These are phyloP conservation scores for Melanopsichium pennsylvanicum DNA, from an alignment of 1,284 basidiomycete genomes.

Conservation along the genomic window DNA sequence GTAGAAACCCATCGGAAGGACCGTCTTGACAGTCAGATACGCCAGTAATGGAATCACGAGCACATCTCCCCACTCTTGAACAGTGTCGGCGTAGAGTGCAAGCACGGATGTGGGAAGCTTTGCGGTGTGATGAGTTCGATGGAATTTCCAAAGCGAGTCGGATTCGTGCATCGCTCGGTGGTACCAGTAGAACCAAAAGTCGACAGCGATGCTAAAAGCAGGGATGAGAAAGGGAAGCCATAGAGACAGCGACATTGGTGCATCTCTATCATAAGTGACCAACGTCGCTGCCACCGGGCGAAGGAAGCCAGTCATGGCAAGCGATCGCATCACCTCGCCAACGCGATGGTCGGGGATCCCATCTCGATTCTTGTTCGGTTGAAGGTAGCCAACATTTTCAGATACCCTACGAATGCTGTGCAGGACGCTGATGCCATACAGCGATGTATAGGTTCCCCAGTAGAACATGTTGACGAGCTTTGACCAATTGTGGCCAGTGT, in stretches of 20 bases:
- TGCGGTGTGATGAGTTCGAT: slow-evolving; percentile 48
- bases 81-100: slow-evolving; percentile 50
- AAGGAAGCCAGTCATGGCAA: slow-evolving; percentile 39
- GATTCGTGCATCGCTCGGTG: slow-evolving; percentile 59
- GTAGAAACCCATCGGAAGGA: slow-evolving; percentile 28
- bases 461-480: slow-evolving; percentile 34
- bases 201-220: slow-evolving; percentile 39
- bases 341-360: slow-evolving; percentile 42
- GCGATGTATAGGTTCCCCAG: slow-evolving; percentile 25
- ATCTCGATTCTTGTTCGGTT: slow-evolving; percentile 45
- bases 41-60: slow-evolving; percentile 44
- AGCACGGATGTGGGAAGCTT: slow-evolving; percentile 57
- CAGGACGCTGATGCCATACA: slow-evolving; percentile 40
- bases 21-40: slow-evolving; percentile 24
- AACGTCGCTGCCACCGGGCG: slow-evolving; percentile 43
- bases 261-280: slow-evolving; percentile 46
- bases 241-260: slow-evolving; percentile 23
- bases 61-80: slow-evolving; percentile 57
- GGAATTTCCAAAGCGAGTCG: slow-evolving; percentile 47
- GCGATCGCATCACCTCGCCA: slow-evolving; percentile 29
- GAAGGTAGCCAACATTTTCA: slow-evolving; percentile 47
- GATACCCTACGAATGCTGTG: background rate
- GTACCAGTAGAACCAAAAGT: slow-evolving; percentile 62
- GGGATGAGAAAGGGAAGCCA: slow-evolving; percentile 54
- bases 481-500: too few species aligned